These are phyloP conservation scores for Parafenestella ontariensis DNA, from an alignment of 2,329 filamentous ascomycete genomes.

Conservation along the genomic window DNA sequence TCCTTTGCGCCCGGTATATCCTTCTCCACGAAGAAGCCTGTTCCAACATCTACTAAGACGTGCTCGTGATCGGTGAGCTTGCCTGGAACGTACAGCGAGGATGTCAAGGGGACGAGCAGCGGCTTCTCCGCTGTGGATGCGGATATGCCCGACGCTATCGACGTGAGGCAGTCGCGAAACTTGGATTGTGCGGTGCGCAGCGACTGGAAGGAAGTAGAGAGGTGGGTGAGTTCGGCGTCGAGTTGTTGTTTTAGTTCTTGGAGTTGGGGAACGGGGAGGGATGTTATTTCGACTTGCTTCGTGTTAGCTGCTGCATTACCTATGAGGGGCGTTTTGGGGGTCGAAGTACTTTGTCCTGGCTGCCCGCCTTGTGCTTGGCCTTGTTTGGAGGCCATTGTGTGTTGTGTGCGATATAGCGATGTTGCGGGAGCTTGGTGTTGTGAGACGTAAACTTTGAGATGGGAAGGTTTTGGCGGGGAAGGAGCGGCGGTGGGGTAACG, in stretches of 20 bases:
- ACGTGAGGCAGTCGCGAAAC: constrained; percentile 87
- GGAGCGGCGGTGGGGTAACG: constrained; percentile 25
- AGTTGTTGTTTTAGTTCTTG: constrained; percentile 93
- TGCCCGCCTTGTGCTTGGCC: constrained; percentile 32
- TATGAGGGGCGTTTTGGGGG: no score
- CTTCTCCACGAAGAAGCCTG: constrained; percentile 95
- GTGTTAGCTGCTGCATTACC: constrained; percentile 6
- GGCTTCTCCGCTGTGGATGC: constrained; percentile 56
- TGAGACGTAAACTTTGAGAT: constrained; percentile 15
- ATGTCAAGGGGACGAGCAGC: constrained; percentile 92
- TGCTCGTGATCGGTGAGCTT: constrained; percentile 63
- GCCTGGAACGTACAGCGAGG: constrained; percentile 91
- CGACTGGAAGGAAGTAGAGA: constrained; percentile 88
- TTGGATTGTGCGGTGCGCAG: constrained; percentile 88
- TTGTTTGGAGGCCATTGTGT: constrained; percentile 36
- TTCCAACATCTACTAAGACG: constrained; percentile 84
- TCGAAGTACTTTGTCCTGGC: constrained; percentile 37
- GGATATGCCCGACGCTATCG: constrained; percentile 68
- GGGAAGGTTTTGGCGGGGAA: constrained; percentile 31
- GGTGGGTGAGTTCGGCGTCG: constrained; percentile 93
- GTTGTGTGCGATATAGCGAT: neutral
- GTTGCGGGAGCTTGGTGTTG: constrained; percentile 8
- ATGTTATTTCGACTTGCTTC: constrained; percentile 69
- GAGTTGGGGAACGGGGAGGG: constrained; percentile 83
- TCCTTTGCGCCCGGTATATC: constrained; percentile 66